phyloP scores from a whole-genome alignment of 108 stramenopile species.

The Cyclotella kingstonii region DNA sequence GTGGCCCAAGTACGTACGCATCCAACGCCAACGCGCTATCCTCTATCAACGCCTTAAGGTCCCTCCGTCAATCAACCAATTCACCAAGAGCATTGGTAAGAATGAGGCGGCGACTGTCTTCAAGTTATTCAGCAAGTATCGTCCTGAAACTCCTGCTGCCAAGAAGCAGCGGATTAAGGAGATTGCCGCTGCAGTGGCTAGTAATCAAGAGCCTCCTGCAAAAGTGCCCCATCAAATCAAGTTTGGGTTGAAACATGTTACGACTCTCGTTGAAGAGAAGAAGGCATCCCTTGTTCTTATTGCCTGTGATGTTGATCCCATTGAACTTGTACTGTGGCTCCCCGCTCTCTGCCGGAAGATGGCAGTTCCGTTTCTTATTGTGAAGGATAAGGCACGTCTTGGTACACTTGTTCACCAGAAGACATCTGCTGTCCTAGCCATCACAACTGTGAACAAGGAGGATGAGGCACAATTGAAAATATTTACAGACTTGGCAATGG shows the following conservation, averaged over 20 bases:
- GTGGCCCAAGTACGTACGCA: conserved; percentile 97
- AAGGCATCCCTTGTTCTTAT: conserved; percentile 97
- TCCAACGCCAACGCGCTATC: conserved; percentile 98
- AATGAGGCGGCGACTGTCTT: conserved; percentile 97
- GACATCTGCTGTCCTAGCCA: conserved; percentile 84
- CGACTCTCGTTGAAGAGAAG: conserved; percentile 97
- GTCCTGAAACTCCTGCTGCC: conserved; percentile 95
- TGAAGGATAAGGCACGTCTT: conserved; percentile 99
- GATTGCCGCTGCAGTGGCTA: conserved; percentile 89
- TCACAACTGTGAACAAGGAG: conserved; percentile 92
- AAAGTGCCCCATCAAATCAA: conserved; percentile 84
- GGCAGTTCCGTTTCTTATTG: conserved; percentile 98
- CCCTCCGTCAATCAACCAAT: conserved; percentile 98
- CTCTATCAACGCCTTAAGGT: conserved; percentile 98
- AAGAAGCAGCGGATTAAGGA: conserved; percentile 97
- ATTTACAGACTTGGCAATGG: conserved; percentile 77
- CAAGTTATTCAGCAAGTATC: conserved; percentile 97
- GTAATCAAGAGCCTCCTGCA: conserved; percentile 52
- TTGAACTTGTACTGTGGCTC: conserved; percentile 98
- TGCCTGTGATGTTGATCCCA: conserved; percentile 98
- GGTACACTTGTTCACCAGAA: conserved; percentile 97
- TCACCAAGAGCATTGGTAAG: conserved; percentile 95
- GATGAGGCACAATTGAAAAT: conserved; percentile 85
- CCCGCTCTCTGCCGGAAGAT: conserved; percentile 99
- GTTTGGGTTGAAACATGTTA: conserved; percentile 99